phyloP scores from a whole-genome alignment of 805 yeast genomes.

The Pichia eremophila region DNA sequence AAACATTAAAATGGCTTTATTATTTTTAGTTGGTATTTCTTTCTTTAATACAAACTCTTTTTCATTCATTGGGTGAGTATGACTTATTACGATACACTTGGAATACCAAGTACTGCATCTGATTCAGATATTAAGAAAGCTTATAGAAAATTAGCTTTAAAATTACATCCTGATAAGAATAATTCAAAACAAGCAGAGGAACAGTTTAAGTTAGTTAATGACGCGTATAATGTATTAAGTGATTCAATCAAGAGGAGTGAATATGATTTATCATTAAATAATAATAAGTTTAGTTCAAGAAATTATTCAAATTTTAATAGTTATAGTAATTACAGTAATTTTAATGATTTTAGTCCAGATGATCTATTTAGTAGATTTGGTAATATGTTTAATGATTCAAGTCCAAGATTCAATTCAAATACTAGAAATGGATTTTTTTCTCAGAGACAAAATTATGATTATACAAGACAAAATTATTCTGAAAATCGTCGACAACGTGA shows the following conservation, averaged over 20 bases:
- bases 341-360: neutral
- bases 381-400: neutral
- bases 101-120: conserved; percentile 43
- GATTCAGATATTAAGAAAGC: conserved; percentile 65
- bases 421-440: neutral
- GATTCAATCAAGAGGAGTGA: conserved; percentile 48
- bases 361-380: neutral
- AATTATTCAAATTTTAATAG: no score
- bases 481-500: no score
- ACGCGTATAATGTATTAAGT: conserved; percentile 76
- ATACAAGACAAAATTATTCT: no score
- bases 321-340: neutral
- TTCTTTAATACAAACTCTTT: no score
- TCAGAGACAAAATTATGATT: neutral
- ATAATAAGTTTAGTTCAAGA: no score
- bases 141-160: conserved; percentile 63
- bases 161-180: conserved; percentile 77
- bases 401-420: neutral
- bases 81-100: conserved; percentile 55
- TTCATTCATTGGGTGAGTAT: neutral
- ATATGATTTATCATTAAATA: conserved; percentile 33
- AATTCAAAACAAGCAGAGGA: conserved; percentile 52
- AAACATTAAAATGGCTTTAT: no score
- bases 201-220: conserved; percentile 81
- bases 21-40: no score